Evolutionary conservation across 106 monocot genomes (phyloP).

Genomic region (Amphibolis antarctica): DNA sequence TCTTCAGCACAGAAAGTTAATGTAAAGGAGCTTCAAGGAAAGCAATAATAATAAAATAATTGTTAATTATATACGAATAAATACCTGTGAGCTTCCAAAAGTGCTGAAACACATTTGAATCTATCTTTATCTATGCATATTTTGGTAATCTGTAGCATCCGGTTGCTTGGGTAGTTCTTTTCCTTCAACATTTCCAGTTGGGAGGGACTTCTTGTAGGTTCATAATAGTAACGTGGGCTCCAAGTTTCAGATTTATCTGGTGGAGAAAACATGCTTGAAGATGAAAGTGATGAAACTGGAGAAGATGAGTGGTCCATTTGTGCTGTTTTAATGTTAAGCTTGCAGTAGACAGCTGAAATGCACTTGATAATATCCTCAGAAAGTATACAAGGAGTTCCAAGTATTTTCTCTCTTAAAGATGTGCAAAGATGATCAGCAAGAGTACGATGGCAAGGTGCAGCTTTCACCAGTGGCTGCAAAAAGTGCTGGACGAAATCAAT

Average conservation of each 20-base stretch:
- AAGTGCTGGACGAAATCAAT: neutral
- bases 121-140: constrained; percentile 53
- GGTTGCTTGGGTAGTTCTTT: constrained; percentile 22
- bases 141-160: constrained; percentile 40
- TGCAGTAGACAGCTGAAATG: constrained; percentile 71
- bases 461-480: constrained; percentile 24
- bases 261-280: constrained; percentile 58
- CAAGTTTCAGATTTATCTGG: constrained; percentile 37
- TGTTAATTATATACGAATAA: neutral
- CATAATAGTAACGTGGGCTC: constrained; percentile 45
- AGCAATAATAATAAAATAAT: neutral
- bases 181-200: constrained; percentile 22
- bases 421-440: constrained; percentile 67
- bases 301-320: constrained; percentile 23
- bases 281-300: constrained; percentile 46
- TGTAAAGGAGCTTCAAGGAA: neutral
- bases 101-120: constrained; percentile 53
- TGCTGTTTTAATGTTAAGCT: constrained; percentile 28
- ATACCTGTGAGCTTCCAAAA: constrained; percentile 32
- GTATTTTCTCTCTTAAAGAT: constrained; percentile 47
- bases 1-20: too few relatives aligned
- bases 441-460: constrained; percentile 29
- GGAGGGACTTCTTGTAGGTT: constrained; percentile 28
- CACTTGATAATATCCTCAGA: constrained; percentile 88
- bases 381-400: constrained; percentile 48